phyloP scores from a whole-genome alignment of 257 asterid genomes.

The Coffea canephora region DNA sequence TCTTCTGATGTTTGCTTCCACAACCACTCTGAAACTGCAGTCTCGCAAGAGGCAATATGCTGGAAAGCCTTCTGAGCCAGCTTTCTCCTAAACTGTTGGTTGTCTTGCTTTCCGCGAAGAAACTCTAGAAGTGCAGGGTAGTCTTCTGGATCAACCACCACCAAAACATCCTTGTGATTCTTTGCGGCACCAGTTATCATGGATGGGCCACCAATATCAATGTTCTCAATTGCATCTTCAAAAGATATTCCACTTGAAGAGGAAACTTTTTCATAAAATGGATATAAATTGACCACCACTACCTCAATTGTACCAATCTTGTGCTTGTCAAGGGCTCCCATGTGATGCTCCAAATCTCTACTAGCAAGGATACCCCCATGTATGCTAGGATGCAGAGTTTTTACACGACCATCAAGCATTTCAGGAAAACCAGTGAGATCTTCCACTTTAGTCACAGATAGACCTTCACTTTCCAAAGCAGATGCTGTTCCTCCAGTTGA shows the following conservation, averaged over 20 bases:
- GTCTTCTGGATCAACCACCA: conserved; percentile 87
- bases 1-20: conserved; percentile 92
- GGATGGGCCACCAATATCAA: conserved; percentile 98
- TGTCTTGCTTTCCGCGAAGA: conserved; percentile 58
- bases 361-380: conserved; percentile 99
- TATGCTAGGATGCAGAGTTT: conserved; percentile 85
- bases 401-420: conserved; percentile 99
- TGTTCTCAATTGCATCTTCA: conserved; percentile 94
- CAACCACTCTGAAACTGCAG: conserved; percentile 98
- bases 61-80: conserved; percentile 97
- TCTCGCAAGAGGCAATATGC: conserved; percentile 95
- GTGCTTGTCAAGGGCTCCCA: conserved; percentile 78
- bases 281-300: conserved; percentile 94
- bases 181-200: conserved; percentile 99
- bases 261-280: conserved; percentile 85
- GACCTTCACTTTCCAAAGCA: conserved; percentile 71
- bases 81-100: conserved; percentile 61
- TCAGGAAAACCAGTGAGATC: conserved; percentile 89
- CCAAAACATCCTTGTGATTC: conserved; percentile 95
- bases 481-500: conserved; percentile 98
- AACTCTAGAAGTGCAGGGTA: conserved; percentile 69
- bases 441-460: conserved; percentile 89
- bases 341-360: conserved; percentile 89
- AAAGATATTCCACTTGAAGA: conserved; percentile 74
- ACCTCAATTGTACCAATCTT: conserved; percentile 95